These are phyloP conservation scores for Gossypium longicalyx DNA, from an alignment of 345 rosid genomes.

Conservation along the genomic window DNA sequence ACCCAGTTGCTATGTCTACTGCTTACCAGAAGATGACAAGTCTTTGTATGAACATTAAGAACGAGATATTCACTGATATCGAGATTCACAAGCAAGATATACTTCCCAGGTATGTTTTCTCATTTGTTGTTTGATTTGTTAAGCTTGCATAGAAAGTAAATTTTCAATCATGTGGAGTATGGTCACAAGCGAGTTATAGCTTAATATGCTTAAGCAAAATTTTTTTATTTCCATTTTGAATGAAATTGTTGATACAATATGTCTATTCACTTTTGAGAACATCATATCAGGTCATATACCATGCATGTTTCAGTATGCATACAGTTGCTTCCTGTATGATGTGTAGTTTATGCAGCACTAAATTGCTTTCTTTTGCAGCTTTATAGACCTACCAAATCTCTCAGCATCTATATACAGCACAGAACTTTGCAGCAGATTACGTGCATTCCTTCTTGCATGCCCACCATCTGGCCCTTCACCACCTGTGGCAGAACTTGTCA, in stretches of 20 bases:
- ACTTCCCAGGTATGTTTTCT: slow-evolving; percentile 71
- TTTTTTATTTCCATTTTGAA: background rate
- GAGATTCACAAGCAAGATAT: slow-evolving; percentile 87
- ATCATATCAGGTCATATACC: background rate
- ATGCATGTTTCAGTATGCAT: background rate
- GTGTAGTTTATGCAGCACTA: slow-evolving; percentile 11
- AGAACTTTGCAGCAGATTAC: slow-evolving; percentile 83
- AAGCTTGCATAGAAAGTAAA: background rate
- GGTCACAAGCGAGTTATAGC: background rate
- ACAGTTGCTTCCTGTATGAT: background rate
- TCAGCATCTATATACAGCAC: slow-evolving; percentile 87
- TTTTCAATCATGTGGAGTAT: slow-evolving; percentile 6
- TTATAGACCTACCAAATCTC: slow-evolving; percentile 83
- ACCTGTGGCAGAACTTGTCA: slow-evolving; percentile 83
- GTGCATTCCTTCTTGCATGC: slow-evolving; percentile 82
- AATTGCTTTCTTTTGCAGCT: slow-evolving; percentile 50
- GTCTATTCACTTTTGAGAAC: background rate
- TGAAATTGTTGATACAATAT: background rate
- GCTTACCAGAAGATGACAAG: slow-evolving; percentile 90
- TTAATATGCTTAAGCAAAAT: background rate
- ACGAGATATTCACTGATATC: slow-evolving; percentile 80
- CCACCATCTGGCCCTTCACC: slow-evolving; percentile 96
- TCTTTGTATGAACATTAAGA: slow-evolving; percentile 69
- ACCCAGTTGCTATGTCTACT: slow-evolving; percentile 61
- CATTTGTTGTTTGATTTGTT: background rate